Base-by-base conservation (phyloP, 257 asterid species). In the Przewalskia tangutica region DNA sequence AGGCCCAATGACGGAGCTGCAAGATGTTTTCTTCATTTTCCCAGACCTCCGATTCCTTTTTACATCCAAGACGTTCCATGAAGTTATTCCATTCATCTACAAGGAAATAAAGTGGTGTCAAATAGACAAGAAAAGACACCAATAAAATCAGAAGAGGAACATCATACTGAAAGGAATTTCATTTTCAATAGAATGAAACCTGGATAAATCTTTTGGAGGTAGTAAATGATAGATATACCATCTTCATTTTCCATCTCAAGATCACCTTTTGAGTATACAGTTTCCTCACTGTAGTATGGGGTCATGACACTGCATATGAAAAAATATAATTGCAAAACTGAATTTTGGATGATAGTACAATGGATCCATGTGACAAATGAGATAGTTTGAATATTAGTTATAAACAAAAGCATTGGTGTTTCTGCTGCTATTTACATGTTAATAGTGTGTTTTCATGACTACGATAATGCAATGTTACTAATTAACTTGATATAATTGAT, bases 1-100 rank as follows among this genome's bases (percentile, higher is more conserved):
- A 96, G 50, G 97, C 99, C 99, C 99, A 96, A 81, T 96, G 98
- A 84, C 99, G 98, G 77, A 96, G 89, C 83, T 93, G 99, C 84
- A 96, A 88, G 79, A 90, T 90, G 86, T 87, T 92, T 83, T 96
- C 99, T 84, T 96, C 99, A 82, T 83, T 92, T 70, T 96, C 99
- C 93, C 90, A 91, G 70, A 94, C 80, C 82, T 94, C 97, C 50
- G 46, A 8, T 70, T 66, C 97, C 81, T 91, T 81, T 51, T 65
- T 94, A 85, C 98, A 96, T 68, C 90, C 90, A 79, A 96, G 81
- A 67, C 99, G 99, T 90, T 96, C 99, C 92, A 85, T 71, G 85
- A 94, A 92, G 89, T 96, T 96, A 83, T 68, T 91, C 99, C 99
- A 96, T 91, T 96, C 99, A 91, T 96, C 99, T 95, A 87, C 81